Conservation (phyloP, 768 basidiomycete species). For the Naematelia aurantialba region DNA sequence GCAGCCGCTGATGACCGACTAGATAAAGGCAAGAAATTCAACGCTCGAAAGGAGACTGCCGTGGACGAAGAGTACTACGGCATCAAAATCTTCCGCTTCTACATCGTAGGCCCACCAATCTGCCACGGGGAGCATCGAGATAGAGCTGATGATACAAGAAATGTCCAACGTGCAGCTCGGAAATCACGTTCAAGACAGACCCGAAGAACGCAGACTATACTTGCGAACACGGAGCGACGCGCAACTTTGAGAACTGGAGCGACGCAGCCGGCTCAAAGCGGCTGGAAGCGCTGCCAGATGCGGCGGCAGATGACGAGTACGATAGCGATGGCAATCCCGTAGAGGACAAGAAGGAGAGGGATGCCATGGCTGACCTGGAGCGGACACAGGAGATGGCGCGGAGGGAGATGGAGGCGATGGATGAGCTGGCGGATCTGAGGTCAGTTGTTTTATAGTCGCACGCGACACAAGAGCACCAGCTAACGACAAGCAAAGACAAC, state of each 20-base stretch:
- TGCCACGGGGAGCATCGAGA: not conserved
- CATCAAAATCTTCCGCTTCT: constrained; percentile 64
- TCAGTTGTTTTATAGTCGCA: constrained; percentile 12
- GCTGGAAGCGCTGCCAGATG: constrained; percentile 41
- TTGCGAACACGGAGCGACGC: constrained; percentile 92
- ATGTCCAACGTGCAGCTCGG: constrained; percentile 88
- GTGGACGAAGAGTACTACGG: constrained; percentile 96
- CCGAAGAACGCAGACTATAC: constrained; percentile 61
- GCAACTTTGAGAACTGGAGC: constrained; percentile 97
- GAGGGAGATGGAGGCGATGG: constrained; percentile 96
- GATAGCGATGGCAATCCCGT: constrained; percentile 49
- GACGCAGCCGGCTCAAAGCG: constrained; percentile 57
- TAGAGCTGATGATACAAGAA: constrained; percentile 49
- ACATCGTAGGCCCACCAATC: constrained; percentile 38
- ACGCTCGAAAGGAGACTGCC: constrained; percentile 96
- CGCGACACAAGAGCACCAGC: not conserved
- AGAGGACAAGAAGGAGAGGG: constrained; percentile 68
- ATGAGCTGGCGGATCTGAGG: constrained; percentile 76
- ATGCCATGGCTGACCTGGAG: constrained; percentile 96
- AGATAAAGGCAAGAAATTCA: constrained; percentile 99
- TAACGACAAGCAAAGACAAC: constrained; percentile 37
- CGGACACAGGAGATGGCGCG: constrained; percentile 87
- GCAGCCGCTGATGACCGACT: not conserved
- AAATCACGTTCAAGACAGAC: constrained; percentile 99
- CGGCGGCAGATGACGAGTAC: constrained; percentile 49